Conservation (phyloP, 1,284 basidiomycete species). For the Ganoderma sp. region DNA sequence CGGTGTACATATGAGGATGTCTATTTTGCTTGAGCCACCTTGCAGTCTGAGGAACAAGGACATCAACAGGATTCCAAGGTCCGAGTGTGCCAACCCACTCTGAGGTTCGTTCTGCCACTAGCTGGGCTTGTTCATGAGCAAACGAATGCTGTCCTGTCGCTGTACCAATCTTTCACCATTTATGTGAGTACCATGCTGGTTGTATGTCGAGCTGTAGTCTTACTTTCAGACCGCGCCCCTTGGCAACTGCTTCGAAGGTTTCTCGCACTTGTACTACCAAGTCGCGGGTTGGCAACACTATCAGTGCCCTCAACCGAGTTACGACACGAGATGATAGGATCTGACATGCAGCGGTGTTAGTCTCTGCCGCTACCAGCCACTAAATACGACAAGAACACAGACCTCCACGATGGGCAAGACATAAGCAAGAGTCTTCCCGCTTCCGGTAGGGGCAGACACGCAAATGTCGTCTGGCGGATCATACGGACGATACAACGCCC, state of each 20-base stretch:
- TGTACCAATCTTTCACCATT: constrained; percentile 63
- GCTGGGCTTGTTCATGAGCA: constrained; percentile 76
- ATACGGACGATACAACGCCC: constrained; percentile 74
- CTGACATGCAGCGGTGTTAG: constrained; percentile 45
- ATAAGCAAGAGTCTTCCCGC: constrained; percentile 96
- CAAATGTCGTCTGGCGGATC: constrained; percentile 83
- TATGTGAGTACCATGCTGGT: neutral
- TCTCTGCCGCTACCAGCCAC: too few relatives aligned
- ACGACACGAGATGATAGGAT: constrained; percentile 75
- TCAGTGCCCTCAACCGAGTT: constrained; percentile 86
- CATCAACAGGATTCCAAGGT: neutral
- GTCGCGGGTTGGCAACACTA: constrained; percentile 95
- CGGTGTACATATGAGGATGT: constrained; percentile 95
- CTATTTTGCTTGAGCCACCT: constrained; percentile 87
- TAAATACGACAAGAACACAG: constrained; percentile 19
- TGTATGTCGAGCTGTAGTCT: neutral
- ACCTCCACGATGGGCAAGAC: constrained; percentile 92
- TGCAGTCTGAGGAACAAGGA: constrained; percentile 49
- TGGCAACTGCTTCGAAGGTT: constrained; percentile 85
- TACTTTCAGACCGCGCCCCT: constrained; percentile 88
- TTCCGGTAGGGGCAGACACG: constrained; percentile 97
- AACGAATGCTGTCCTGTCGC: constrained; percentile 88
- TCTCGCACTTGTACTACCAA: constrained; percentile 93
- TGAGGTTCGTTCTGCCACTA: constrained; percentile 60
- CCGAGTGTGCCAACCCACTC: constrained; percentile 45